A percentile compares a stretch with the other conserved stretches of the same genome.
Conservation (phyloP, 2,329 filamentous ascomycete species). For the Drechslerella coelobrocha region DNA sequence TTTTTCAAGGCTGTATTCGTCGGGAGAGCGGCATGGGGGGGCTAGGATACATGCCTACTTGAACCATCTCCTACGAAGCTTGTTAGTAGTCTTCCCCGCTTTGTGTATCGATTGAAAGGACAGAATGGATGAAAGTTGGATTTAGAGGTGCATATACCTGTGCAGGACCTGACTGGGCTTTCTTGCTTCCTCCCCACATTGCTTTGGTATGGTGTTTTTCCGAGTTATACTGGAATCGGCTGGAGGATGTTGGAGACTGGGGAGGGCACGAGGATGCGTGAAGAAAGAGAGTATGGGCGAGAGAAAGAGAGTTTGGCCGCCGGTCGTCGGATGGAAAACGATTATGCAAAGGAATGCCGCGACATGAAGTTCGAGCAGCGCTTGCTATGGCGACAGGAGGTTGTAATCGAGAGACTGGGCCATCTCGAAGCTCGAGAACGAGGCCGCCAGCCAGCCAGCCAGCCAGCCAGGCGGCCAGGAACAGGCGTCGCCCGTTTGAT, state of each 20-base stretch:
- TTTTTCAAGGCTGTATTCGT: neutral
- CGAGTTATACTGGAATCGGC: neutral
- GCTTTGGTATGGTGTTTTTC: conserved; percentile 4
- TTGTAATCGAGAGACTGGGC: neutral
- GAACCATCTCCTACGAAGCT: conserved; percentile 87
- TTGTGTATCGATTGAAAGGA: neutral
- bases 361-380: neutral
- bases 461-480: neutral
- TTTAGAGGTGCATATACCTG: conserved; percentile 27
- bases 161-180: conserved; percentile 35
- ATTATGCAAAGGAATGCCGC: conserved; percentile 4
- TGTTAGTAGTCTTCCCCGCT: conserved; percentile 9
- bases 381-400: neutral
- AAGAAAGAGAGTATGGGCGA: too few relatives aligned
- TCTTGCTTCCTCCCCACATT: conserved; percentile 47
- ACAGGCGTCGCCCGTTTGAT: too few relatives aligned
- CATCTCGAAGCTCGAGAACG: neutral
- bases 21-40: conserved; percentile 26
- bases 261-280: neutral
- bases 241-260: neutral
- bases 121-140: neutral
- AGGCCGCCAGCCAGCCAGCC: neutral
- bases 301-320: conserved; percentile 5
- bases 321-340: neutral
- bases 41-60: conserved; percentile 80